Conservation (phyloP, 202 grass and related monocot species). For the Alloteropsis angusta region DNA sequence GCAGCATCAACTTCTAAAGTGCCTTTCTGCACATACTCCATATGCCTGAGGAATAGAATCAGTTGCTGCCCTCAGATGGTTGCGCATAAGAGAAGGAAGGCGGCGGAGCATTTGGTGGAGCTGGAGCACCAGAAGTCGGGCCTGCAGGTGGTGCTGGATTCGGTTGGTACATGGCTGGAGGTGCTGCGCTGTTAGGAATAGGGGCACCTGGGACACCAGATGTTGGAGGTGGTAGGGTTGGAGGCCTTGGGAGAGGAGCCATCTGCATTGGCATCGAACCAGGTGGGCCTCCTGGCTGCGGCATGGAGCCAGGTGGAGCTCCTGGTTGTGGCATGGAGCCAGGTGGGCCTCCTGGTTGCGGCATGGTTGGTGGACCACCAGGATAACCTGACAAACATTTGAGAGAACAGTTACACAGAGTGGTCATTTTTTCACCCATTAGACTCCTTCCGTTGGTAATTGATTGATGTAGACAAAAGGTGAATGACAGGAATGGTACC, state of each 20-base stretch:
- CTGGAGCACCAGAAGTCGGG: constrained; percentile 28
- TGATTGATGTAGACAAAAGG: not conserved
- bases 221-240: constrained; percentile 39
- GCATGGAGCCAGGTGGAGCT: constrained; percentile 36
- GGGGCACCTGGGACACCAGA: constrained; percentile 35
- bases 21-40: not conserved
- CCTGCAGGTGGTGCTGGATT: constrained; percentile 34
- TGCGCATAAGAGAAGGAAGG: constrained; percentile 34
- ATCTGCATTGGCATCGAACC: constrained; percentile 52
- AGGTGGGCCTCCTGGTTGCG: constrained; percentile 11
- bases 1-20: not conserved
- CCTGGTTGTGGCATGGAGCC: constrained; percentile 30
- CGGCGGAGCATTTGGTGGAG: constrained; percentile 16
- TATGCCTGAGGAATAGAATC: constrained; percentile 6
- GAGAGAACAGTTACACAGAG: not conserved
- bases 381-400: constrained; percentile 50
- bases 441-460: not conserved
- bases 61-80: constrained; percentile 36
- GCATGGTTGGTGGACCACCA: constrained; percentile 18
- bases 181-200: constrained; percentile 26
- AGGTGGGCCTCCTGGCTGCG: constrained; percentile 23
- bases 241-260: constrained; percentile 48
- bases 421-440: not conserved
- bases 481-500: not conserved
- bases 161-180: constrained; percentile 43